phyloP scores from a whole-genome alignment of 176 grass and related monocot genomes.

The Puya raimondii region DNA sequence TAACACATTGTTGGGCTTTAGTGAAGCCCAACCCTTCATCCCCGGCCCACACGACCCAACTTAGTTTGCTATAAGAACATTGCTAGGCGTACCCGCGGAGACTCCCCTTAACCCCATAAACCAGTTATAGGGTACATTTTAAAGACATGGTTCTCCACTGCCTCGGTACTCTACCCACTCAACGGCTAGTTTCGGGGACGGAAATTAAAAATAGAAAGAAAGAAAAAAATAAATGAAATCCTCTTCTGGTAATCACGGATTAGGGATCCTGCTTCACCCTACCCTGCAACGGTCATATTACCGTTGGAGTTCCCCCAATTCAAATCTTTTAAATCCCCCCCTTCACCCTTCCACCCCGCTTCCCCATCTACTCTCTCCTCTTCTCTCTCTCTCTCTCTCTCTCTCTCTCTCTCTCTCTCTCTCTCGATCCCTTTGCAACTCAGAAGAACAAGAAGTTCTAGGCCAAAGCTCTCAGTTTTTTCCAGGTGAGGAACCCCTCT shows the following conservation, averaged over 20 bases:
- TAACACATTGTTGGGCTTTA: too few relatives aligned
- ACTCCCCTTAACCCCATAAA: too few relatives aligned
- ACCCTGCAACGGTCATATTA: constrained; percentile 37
- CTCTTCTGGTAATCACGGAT: not conserved
- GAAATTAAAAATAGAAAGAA: not conserved
- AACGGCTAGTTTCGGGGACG: not conserved
- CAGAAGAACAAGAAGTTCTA: too few relatives aligned
- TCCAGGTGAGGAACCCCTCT: too few relatives aligned
- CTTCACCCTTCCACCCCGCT: not conserved
- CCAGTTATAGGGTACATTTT: not conserved
- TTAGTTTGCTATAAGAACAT: too few relatives aligned
- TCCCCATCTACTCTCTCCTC: not conserved
- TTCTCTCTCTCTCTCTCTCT: too few relatives aligned
- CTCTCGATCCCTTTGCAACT: not conserved
- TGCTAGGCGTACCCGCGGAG: too few relatives aligned
- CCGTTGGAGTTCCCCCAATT: constrained; percentile 22
- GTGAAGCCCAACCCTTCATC: too few relatives aligned
- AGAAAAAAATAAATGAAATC: not conserved
- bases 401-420: not conserved
- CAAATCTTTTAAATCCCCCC: constrained; percentile 10
- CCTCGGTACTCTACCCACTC: not conserved
- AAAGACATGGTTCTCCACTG: not conserved
- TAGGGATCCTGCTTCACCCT: not conserved
- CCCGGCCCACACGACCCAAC: too few relatives aligned
- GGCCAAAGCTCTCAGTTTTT: too few relatives aligned